phyloP scores from a whole-genome alignment of 1,284 basidiomycete genomes.

The Trametes sp. region DNA sequence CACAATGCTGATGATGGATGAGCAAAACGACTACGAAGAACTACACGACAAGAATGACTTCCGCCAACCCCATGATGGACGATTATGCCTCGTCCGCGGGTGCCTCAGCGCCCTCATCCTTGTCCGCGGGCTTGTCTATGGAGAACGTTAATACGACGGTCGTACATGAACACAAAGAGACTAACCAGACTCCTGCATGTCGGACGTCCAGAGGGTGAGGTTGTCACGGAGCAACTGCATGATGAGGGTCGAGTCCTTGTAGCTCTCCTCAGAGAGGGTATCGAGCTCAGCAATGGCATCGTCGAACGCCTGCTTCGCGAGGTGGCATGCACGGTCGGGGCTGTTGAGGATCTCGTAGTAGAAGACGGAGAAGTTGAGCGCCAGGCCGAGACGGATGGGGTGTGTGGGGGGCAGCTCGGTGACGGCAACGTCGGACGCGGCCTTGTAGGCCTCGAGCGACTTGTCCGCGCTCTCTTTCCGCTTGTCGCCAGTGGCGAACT shows the following conservation, averaged over 20 bases:
- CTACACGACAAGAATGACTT: conserved; percentile 31
- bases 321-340: conserved; percentile 98
- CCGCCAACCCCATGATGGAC: conserved; percentile 22
- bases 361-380: conserved; percentile 99
- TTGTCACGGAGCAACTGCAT: conserved; percentile 99
- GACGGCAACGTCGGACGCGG: conserved; percentile 97
- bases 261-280: conserved; percentile 99
- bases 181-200: conserved; percentile 91
- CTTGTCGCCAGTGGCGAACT: conserved; percentile 99
- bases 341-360: conserved; percentile 99
- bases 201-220: conserved; percentile 97
- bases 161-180: conserved; percentile 29
- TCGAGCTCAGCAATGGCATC: conserved; percentile 99
- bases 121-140: conserved; percentile 72
- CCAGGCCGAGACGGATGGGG: conserved; percentile 98
- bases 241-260: conserved; percentile 99
- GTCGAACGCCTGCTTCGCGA: conserved; percentile 99
- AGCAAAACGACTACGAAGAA: conserved; percentile 34
- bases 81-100: conserved; percentile 40
- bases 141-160: conserved; percentile 6
- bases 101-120: conserved; percentile 62
- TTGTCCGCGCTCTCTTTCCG: conserved; percentile 98
- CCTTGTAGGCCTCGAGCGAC: conserved; percentile 99
- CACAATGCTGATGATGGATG: conserved; percentile 32
- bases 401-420: conserved; percentile 98